These are phyloP conservation scores for Knoxdaviesia capensis DNA, from an alignment of 2,329 filamentous ascomycete genomes.

Conservation along the genomic window DNA sequence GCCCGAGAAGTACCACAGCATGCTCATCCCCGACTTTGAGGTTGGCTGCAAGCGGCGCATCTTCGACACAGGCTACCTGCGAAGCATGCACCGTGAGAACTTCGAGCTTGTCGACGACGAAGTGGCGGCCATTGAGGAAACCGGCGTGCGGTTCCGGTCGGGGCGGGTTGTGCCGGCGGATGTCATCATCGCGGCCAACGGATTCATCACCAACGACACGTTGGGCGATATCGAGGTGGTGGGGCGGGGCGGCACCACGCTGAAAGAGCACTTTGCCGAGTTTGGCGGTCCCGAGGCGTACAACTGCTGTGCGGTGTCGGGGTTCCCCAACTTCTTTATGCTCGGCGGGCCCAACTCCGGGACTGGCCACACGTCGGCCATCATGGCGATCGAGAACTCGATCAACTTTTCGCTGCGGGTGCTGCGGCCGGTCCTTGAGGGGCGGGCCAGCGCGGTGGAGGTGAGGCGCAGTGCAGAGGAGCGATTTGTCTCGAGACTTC, in stretches of 20 bases:
- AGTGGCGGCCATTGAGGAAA: slow-evolving; percentile 23
- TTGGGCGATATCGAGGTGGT: slow-evolving; percentile 30
- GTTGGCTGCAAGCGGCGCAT: slow-evolving; percentile 45
- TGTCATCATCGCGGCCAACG: slow-evolving; percentile 39
- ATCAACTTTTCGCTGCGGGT: slow-evolving; percentile 39
- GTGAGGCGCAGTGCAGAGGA: slow-evolving; percentile 15
- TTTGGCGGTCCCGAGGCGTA: slow-evolving; percentile 43
- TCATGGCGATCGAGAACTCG: slow-evolving; percentile 40
- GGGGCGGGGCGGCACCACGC: slow-evolving; percentile 25
- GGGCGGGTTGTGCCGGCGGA: slow-evolving; percentile 28
- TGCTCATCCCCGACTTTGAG: slow-evolving; percentile 40
- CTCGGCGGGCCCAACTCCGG: slow-evolving; percentile 40
- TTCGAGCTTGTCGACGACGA: slow-evolving; percentile 23
- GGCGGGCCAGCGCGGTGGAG: slow-evolving; percentile 11
- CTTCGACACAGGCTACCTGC: slow-evolving; percentile 34
- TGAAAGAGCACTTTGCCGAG: slow-evolving; percentile 34
- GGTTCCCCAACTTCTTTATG: slow-evolving; percentile 46
- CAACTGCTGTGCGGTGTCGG: slow-evolving; percentile 32
- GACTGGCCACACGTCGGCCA: slow-evolving; percentile 39
- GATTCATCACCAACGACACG: slow-evolving; percentile 35
- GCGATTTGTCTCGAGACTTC: slow-evolving; percentile 12
- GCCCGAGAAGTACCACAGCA: slow-evolving; percentile 38
- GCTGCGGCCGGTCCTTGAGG: slow-evolving; percentile 24
- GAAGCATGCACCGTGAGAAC: slow-evolving; percentile 28
- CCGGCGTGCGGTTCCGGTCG: slow-evolving; percentile 16